Evolutionary conservation across 768 basidiomycete species (phyloP), one percentile per base, ranked within the genome.

Genomic region (Pholiota microspora): DNA sequence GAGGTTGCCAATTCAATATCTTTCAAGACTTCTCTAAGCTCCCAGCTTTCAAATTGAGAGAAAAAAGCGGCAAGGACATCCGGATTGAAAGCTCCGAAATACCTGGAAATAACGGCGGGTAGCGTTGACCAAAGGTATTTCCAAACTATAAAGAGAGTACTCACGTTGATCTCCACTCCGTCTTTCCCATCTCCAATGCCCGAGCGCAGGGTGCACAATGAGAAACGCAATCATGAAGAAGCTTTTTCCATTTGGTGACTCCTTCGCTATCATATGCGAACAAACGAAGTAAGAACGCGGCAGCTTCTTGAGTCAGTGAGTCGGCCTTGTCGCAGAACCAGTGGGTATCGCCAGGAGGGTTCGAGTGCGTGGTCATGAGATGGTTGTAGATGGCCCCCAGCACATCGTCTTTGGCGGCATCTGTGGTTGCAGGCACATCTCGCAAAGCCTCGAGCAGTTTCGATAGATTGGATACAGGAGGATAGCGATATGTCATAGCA

Each of bases 291-390:
- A 92, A 78, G 71, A 94, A 97, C 0, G 84, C 85, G 0, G 94
- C 92, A 1, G 86, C 82, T 54, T 83, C 86, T 7, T 78, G 68
- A 0, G 81, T 84, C 29, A 81, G 71, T 7, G 76, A 65, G 28
- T 80, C 71, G 3, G 85, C 86, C 32, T 78, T 77, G 25, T 72
- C 67, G 68, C 94, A 97, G 67, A 89, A 95, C 92, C 92, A 95
- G 63, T 97, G 94, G 50, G 79, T 57, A 28, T 71, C 68, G 46
- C 77, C 76, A 40, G 50, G 25, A 10, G 25, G 50, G 3, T n/a
- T 28, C 42, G 50, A 18, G 27, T 51, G 24, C 10, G n/a, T 40
- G 15, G 13, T 27, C 25, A 42, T 36, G 25, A 51, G 38, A 28
- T 51, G 28, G 25, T 3, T 40, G 31, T 27, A 16, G 13, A 51